A percentile compares a stretch with the other conserved stretches of the same genome.
These are phyloP conservation scores for Vitis amurensis DNA, from an alignment of 164 flowering plant genomes.

Conservation along the genomic window DNA sequence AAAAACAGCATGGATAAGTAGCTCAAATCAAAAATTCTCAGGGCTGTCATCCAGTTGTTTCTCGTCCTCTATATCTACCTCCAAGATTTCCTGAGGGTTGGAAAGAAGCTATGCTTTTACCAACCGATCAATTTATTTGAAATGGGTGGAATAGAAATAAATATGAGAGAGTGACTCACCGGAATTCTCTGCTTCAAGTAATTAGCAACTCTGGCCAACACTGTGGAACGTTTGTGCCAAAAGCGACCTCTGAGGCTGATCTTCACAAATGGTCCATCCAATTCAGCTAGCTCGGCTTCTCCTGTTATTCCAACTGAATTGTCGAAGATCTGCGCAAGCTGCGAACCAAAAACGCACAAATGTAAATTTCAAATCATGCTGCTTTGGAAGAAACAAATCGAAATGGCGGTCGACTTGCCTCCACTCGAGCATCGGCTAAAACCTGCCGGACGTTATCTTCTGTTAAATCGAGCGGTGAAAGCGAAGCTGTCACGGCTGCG, in stretches of 20 bases:
- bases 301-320: constrained; percentile 85
- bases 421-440: constrained; percentile 44
- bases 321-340: constrained; percentile 83
- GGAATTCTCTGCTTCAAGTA: constrained; percentile 92
- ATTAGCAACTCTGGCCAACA: constrained; percentile 77
- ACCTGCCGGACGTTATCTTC: constrained; percentile 54
- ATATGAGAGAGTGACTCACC: constrained; percentile 35
- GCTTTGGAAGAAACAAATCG: neutral
- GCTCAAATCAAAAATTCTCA: constrained; percentile 52
- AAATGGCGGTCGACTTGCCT: constrained; percentile 26
- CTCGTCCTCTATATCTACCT: constrained; percentile 91
- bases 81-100: constrained; percentile 73
- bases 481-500: constrained; percentile 23
- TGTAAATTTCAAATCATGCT: neutral
- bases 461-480: constrained; percentile 52
- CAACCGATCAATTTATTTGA: too few species aligned
- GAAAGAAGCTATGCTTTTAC: too few species aligned
- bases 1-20: too few species aligned
- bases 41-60: constrained; percentile 96
- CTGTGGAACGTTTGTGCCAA: constrained; percentile 80
- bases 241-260: constrained; percentile 81
- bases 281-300: constrained; percentile 71
- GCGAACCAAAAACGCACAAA: constrained; percentile 17
- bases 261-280: constrained; percentile 94
- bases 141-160: too few species aligned